Conservation (phyloP, 1,139 yeast species). For the Meyerozyma smithsonii region DNA sequence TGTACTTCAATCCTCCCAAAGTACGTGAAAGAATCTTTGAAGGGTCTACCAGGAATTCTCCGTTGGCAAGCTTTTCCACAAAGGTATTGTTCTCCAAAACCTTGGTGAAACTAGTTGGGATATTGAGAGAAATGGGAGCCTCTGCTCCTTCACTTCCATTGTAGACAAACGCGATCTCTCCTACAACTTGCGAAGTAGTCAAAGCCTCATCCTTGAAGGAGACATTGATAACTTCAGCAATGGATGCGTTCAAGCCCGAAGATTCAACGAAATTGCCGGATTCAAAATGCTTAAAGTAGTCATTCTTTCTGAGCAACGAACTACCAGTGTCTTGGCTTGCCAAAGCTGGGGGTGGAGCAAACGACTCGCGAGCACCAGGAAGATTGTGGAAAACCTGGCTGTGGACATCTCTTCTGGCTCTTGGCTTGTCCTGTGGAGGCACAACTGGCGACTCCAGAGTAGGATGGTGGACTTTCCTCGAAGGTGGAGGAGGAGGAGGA, state of each 20-base stretch:
- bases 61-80: slow-evolving; percentile 29
- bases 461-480: slow-evolving; percentile 48
- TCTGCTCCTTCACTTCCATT: slow-evolving; percentile 21
- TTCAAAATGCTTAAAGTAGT: slow-evolving; percentile 44
- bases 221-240: slow-evolving; percentile 80
- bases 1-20: slow-evolving; percentile 71
- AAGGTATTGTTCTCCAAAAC: slow-evolving; percentile 41
- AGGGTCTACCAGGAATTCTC: slow-evolving; percentile 28
- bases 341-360: slow-evolving; percentile 18
- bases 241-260: slow-evolving; percentile 68
- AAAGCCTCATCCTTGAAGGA: slow-evolving; percentile 62
- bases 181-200: slow-evolving; percentile 57
- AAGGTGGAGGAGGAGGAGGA: slow-evolving; percentile 69
- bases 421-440: slow-evolving; percentile 4
- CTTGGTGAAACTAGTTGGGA: slow-evolving; percentile 32
- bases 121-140: slow-evolving; percentile 19
- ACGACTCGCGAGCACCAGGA: slow-evolving; percentile 39
- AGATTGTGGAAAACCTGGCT: slow-evolving; percentile 52
- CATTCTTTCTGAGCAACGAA: slow-evolving; percentile 26
- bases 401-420: slow-evolving; percentile 43
- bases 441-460: slow-evolving; percentile 5
- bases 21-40: slow-evolving; percentile 49
- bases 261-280: slow-evolving; percentile 35
- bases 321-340: slow-evolving; percentile 32
- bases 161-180: slow-evolving; percentile 77